Percentiles rank a stretch among this genome's conserved stretches.
These are phyloP conservation scores for Capsicum pubescens DNA, from an alignment of 257 asterid species.

Conservation along the genomic window DNA sequence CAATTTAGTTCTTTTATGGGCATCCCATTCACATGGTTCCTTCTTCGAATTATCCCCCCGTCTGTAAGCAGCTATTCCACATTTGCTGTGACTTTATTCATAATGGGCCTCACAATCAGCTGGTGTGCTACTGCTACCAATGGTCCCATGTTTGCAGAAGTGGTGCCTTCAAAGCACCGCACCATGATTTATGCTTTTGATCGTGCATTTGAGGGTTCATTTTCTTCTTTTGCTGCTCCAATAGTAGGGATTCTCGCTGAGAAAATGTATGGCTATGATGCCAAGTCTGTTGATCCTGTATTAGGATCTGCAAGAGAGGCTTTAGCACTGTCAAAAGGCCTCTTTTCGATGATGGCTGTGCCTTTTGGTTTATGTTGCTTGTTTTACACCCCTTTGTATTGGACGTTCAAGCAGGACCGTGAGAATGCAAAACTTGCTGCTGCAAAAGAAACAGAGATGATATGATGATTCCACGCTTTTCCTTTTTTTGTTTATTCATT, in stretches of 20 bases:
- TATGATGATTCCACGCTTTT: constrained; percentile 35
- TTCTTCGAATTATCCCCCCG: constrained; percentile 71
- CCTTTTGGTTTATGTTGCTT: constrained; percentile 85
- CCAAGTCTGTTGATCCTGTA: constrained; percentile 72
- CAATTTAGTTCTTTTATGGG: constrained; percentile 94
- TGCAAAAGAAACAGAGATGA: constrained; percentile 78
- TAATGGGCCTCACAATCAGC: constrained; percentile 91
- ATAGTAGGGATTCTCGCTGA: constrained; percentile 87
- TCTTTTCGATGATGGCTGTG: constrained; percentile 87
- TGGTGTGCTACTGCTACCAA: constrained; percentile 94
- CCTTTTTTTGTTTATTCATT: not conserved
- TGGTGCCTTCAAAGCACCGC: constrained; percentile 88
- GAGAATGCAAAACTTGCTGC: constrained; percentile 76
- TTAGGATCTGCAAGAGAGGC: constrained; percentile 80
- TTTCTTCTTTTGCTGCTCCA: constrained; percentile 95
- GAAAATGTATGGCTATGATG: constrained; percentile 80
- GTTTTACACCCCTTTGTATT: constrained; percentile 88
- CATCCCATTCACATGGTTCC: constrained; percentile 86
- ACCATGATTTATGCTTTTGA: constrained; percentile 97
- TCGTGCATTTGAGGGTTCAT: constrained; percentile 89
- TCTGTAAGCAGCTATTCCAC: constrained; percentile 61
- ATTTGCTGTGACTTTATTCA: constrained; percentile 70
- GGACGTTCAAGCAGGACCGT: constrained; percentile 81
- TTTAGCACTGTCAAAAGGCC: constrained; percentile 81
- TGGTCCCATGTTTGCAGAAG: constrained; percentile 97